Percentiles rank a stretch among this genome's conserved stretches.
These are phyloP conservation scores for Porphyrellus cyaneotinctus DNA, from an alignment of 768 basidiomycete genomes.

Conservation along the genomic window DNA sequence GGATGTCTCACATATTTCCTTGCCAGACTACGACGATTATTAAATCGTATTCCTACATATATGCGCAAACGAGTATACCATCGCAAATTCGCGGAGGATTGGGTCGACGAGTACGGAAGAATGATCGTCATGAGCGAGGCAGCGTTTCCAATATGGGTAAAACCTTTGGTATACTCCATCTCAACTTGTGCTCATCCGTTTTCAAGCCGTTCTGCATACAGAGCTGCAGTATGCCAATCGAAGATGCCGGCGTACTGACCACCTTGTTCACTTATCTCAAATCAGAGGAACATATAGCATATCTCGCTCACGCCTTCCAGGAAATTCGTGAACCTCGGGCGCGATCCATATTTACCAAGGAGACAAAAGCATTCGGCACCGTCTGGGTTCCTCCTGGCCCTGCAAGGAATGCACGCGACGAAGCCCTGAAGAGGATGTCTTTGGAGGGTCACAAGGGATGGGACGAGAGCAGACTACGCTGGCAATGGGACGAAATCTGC, in stretches of 20 bases:
- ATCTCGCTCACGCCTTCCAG: constrained; percentile 54
- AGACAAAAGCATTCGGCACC: constrained; percentile 41
- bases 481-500: constrained; percentile 55
- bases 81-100: constrained; percentile 41
- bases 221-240: constrained; percentile 32
- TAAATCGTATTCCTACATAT: constrained; percentile 35
- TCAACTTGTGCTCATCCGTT: not conserved
- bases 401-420: constrained; percentile 45
- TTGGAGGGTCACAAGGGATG: constrained; percentile 34
- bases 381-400: constrained; percentile 44
- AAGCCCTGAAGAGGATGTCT: constrained; percentile 24
- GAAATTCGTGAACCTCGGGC: constrained; percentile 54
- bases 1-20: constrained; percentile 2
- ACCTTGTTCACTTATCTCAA: constrained; percentile 43
- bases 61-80: constrained; percentile 38
- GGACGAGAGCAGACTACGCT: constrained; percentile 47
- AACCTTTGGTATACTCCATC: not conserved
- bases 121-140: constrained; percentile 57
- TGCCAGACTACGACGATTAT: constrained; percentile 36
- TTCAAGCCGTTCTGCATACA: constrained; percentile 48
- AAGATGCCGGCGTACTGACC: constrained; percentile 33
- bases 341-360: constrained; percentile 40
- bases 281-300: constrained; percentile 43
- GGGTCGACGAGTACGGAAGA: constrained; percentile 48
- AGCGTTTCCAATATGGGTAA: constrained; percentile 55